These are phyloP conservation scores for Nakazawaea anatomiae DNA, from an alignment of 805 yeast species.

Conservation along the genomic window DNA sequence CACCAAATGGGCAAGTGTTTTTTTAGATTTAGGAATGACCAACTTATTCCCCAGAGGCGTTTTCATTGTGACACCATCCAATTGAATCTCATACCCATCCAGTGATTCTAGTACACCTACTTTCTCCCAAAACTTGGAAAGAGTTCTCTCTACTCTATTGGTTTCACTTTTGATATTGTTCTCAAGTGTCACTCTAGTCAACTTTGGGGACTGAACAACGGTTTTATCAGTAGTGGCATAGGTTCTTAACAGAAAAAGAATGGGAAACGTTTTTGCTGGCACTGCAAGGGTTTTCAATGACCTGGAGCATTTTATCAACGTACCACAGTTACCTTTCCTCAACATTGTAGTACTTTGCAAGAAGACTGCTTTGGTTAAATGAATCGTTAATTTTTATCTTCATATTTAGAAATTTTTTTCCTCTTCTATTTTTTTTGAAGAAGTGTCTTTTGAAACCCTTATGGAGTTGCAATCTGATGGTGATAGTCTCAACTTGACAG, in stretches of 20 bases:
- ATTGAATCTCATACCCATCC: conserved; percentile 43
- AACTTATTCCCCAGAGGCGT: conserved; percentile 80
- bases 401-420: too few species aligned
- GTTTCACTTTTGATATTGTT: conserved; percentile 54
- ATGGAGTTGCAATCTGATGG: too few species aligned
- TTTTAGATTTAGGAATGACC: conserved; percentile 53
- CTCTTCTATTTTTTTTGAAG: too few species aligned
- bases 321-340: neutral
- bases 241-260: neutral
- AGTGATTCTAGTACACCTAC: conserved; percentile 36
- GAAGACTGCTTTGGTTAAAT: too few species aligned
- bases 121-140: conserved; percentile 76
- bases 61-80: conserved; percentile 71
- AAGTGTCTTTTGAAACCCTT: too few species aligned
- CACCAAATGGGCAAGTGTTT: conserved; percentile 64
- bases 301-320: neutral
- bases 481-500: too few species aligned
- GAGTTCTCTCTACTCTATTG: conserved; percentile 62
- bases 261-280: too few species aligned
- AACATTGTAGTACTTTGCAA: neutral
- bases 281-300: too few species aligned
- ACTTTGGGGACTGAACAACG: neutral
- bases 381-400: too few species aligned
- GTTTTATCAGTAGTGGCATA: conserved; percentile 2
- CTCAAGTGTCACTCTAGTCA: conserved; percentile 31